These are phyloP conservation scores for Phtheirospermum japonicum DNA, from an alignment of 257 asterid genomes.

Conservation along the genomic window DNA sequence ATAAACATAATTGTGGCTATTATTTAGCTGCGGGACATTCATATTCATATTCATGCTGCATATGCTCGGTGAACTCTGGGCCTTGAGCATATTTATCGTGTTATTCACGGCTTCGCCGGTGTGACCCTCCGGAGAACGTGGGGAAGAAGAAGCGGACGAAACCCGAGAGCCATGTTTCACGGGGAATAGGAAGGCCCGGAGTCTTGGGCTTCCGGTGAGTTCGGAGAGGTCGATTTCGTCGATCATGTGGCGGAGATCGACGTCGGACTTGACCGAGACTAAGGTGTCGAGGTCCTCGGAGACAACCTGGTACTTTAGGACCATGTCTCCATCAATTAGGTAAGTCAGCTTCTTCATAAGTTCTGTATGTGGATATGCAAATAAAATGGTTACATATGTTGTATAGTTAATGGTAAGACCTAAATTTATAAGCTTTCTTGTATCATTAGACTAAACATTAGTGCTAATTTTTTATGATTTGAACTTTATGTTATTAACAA, in stretches of 20 bases:
- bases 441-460: background rate
- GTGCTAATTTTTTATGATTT: too few relatives aligned
- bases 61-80: slow-evolving; percentile 67
- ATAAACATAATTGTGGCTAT: slow-evolving; percentile 16
- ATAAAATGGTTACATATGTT: background rate
- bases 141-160: slow-evolving; percentile 59
- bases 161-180: slow-evolving; percentile 34
- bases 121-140: slow-evolving; percentile 54
- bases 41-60: slow-evolving; percentile 17
- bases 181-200: slow-evolving; percentile 74
- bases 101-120: slow-evolving; percentile 33
- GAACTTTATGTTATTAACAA: too few relatives aligned
- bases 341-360: slow-evolving; percentile 72
- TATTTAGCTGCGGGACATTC: background rate
- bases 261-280: slow-evolving; percentile 67
- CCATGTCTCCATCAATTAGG: slow-evolving; percentile 63
- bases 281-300: slow-evolving; percentile 86
- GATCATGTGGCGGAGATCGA: slow-evolving; percentile 74
- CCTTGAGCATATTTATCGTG: slow-evolving; percentile 48
- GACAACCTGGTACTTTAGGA: slow-evolving; percentile 67
- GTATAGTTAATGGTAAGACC: background rate
- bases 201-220: slow-evolving; percentile 45
- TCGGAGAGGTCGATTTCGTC: slow-evolving; percentile 57
- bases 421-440: too few relatives aligned
- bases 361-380: slow-evolving; percentile 35